phyloP scores from a whole-genome alignment of 2,329 filamentous ascomycete species.

The Dothiorella sarmentorum region DNA sequence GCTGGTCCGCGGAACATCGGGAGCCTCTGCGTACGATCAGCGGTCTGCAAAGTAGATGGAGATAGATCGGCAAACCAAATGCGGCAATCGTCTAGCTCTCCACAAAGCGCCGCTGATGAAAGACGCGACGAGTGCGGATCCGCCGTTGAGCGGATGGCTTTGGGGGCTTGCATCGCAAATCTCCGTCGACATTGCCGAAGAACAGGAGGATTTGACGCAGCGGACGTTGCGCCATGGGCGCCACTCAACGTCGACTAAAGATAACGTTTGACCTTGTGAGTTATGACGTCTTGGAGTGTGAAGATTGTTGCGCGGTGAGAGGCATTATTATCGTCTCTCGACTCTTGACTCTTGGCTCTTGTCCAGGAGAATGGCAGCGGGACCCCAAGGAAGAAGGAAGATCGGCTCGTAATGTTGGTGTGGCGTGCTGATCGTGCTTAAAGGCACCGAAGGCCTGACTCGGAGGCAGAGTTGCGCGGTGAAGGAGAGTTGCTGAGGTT shows the following conservation, averaged over 20 bases:
- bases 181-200: not conserved
- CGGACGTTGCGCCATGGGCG: not conserved
- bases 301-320: not conserved
- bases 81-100: not conserved
- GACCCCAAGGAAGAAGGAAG: conserved; percentile 6
- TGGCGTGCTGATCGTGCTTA: conserved; percentile 15
- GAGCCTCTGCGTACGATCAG: no score
- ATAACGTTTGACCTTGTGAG: not conserved
- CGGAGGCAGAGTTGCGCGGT: no score
- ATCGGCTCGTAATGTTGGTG: conserved; percentile 10
- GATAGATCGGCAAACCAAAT: not conserved
- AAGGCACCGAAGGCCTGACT: not conserved
- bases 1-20: not conserved
- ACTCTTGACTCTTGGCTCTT: no score
- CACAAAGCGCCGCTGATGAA: not conserved
- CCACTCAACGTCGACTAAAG: not conserved
- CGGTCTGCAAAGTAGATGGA: no score
- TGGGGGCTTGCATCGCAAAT: not conserved
- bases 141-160: not conserved
- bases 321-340: no score
- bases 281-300: no score
- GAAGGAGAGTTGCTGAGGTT: no score
- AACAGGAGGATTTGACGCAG: not conserved
- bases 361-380: not conserved
- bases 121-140: no score